These are phyloP conservation scores for Fusarium chaquense DNA, from an alignment of 2,329 filamentous ascomycete species.

Conservation along the genomic window DNA sequence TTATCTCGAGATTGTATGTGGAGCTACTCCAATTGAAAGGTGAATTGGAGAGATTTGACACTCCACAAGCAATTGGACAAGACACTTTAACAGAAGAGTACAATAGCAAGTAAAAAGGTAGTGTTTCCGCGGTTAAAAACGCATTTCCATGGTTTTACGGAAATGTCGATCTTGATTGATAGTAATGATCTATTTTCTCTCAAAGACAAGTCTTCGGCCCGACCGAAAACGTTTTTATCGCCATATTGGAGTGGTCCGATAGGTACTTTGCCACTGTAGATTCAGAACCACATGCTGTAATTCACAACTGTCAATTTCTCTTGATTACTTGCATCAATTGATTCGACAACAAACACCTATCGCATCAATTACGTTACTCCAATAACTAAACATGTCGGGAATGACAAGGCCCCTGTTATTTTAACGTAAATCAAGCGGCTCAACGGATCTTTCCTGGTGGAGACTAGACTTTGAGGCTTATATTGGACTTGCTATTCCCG, in stretches of 20 bases:
- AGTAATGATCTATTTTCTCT: not conserved
- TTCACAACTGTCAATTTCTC: not conserved
- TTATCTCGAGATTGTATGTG: constrained; percentile 3
- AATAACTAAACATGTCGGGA: constrained; percentile 1
- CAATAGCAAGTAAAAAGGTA: not conserved
- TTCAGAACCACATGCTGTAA: not conserved
- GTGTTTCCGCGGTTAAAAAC: not conserved
- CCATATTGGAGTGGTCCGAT: not conserved
- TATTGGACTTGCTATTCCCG: not conserved
- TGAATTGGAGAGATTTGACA: not conserved
- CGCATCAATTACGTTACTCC: constrained; percentile 14
- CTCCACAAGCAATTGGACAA: constrained; percentile 16
- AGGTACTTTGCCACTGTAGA: not conserved
- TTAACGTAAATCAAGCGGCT: constrained; percentile 30
- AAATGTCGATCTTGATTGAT: not conserved
- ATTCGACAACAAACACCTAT: constrained; percentile 1
- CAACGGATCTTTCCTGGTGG: constrained; percentile 13
- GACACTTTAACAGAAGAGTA: not conserved
- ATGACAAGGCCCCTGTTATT: constrained; percentile 10
- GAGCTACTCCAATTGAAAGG: not conserved
- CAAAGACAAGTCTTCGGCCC: not conserved
- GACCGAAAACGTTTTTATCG: not conserved
- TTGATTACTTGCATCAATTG: not conserved
- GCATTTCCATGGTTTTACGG: not conserved
- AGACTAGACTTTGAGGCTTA: not conserved